Conservation (phyloP, 139 green algal species). For the Tetraselmis chui region DNA sequence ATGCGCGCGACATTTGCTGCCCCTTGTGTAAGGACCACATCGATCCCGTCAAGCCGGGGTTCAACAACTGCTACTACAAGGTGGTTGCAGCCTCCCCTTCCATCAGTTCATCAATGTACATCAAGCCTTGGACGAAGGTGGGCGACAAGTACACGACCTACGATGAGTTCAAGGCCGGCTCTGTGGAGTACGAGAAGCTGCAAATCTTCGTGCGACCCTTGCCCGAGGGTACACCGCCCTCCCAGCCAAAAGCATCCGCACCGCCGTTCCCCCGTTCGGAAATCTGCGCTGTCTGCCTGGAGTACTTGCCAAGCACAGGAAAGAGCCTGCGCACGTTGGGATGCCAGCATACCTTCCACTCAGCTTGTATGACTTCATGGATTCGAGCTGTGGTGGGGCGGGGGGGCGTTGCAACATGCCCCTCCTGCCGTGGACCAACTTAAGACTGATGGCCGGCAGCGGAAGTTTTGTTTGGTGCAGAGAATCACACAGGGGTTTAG, state of each 20-base stretch:
- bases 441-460: too few relatives aligned
- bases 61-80: background rate
- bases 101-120: background rate
- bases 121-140: background rate
- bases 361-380: background rate
- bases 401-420: background rate
- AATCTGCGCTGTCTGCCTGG: background rate
- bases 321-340: background rate
- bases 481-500: too few relatives aligned
- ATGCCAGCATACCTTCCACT: background rate
- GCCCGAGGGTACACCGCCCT: background rate
- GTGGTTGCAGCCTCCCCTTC: background rate
- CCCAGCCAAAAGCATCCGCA: background rate
- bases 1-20: background rate
- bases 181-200: background rate
- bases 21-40: background rate
- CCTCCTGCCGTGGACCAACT: background rate
- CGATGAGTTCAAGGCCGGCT: background rate
- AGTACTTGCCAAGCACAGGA: background rate
- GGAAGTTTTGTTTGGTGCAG: too few relatives aligned
- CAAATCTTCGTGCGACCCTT: background rate
- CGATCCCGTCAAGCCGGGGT: background rate
- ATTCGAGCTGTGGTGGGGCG: background rate
- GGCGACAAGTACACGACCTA: background rate
- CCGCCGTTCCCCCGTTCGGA: background rate